Evolutionary conservation across 805 yeast genomes (phyloP), one percentile per base, ranked within the genome.

Genomic region (Zygosaccharomyces pseudorouxii): DNA sequence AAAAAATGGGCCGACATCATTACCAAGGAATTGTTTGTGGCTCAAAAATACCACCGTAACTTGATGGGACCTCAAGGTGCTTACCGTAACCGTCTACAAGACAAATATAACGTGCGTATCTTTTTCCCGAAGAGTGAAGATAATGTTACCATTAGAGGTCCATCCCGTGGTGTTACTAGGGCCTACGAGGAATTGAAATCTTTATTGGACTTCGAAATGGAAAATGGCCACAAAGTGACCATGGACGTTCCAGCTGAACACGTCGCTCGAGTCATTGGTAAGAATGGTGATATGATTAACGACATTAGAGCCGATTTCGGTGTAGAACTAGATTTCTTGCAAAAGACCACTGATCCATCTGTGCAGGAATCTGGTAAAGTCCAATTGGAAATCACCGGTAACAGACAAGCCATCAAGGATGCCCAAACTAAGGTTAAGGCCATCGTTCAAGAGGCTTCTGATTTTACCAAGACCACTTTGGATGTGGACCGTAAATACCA

Each of bases 201-300:
- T 48, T 76, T 95, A 53, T 74, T 87, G 56, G 84, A 85, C 56
- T 93, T 84, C 67, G 98, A 90, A 68, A 83, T 78, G 60, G 96
- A 87, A 58, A 88, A 89, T 63, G 92, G 96, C 14, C 79, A 80
- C 70, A 76, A 78, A 49, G 74, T 80, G 55, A 70, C 72, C n/a
- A 65, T 92, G 36, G 64, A 71, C 41, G 83, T 93, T 45, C 95
- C 97, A 33, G 65, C 75, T 38, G 79, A 76, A 52, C 83, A 89
- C n/a, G 77, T 92, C 51, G 77, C 97, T 18, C 77, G 89, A 63
- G 82, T 93, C 50, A 89, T 93, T 64, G 99, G 99, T 60, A 89
- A 86, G 62, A 75, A 76, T 51, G 97, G 98, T 64, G 92, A 87
- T 52, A 78, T 77, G 45, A 84, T 93, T 60, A 86, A 82, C 53